Base-by-base conservation (phyloP, 2,329 filamentous ascomycete species). In the Emergomyces orientalis region DNA sequence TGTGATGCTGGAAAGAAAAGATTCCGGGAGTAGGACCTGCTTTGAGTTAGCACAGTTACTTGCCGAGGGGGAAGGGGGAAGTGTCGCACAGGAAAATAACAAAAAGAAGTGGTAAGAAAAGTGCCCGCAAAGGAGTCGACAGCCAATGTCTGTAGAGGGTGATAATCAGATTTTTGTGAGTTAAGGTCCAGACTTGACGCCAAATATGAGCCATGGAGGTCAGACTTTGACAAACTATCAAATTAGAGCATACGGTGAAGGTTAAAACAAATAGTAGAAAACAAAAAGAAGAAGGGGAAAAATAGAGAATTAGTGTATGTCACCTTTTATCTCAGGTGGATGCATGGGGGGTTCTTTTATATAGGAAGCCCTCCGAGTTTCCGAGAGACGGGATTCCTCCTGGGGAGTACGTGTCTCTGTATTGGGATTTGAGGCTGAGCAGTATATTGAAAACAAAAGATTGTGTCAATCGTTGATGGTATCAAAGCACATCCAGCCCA, bases 1-100 rank as follows among this genome's bases (percentile, higher is more conserved):
- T 82, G 77, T 0, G 88, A 88, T 1, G 89, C 88, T 0, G 90
- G 88, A 3, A 92, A 84, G 70, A 96, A 93, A 66, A 96, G 84
- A 72, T 92, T 92, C 68, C 89, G 87, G 19, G 90, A 88, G 73
- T 88, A 93, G 61, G 79, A 78, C 56, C 82, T 82, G 77, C 76
- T 19, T 43, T 43, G 41, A 43, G 41, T 43, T 14, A 43, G 41
- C 41, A n/a, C 14, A 43, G 14, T 43, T 43, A 43, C 19, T 43
- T 43, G 41, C 8, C 41, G 14, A 14, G 41, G 41, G 41, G 19
- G 41, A n/a, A n/a, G 41, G 19, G 14, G 19, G 41, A 19, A n/a
- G 41, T n/a, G 14, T 43, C 6, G 1, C 61, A 75, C 70, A 78
- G 66, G 69, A 80, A 79, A 59, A 73, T 74, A 22, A 78, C 73